Evolutionary conservation across 192 early-diverging fungal species (phyloP), one percentile per base, ranked within the genome.

Genomic region (Linnemannia schmuckeri): DNA sequence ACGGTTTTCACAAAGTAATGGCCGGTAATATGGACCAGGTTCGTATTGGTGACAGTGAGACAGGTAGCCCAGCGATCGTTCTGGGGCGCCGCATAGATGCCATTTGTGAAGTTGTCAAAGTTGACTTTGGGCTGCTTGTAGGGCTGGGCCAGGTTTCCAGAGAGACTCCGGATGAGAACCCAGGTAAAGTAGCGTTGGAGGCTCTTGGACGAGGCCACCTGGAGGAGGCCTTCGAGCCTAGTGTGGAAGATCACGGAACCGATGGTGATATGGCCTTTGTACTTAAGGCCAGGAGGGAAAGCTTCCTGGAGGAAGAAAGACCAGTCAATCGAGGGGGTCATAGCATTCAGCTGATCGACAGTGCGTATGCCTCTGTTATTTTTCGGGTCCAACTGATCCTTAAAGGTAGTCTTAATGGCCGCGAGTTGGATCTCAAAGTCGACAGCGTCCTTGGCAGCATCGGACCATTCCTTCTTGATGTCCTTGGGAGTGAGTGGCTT

Each of bases 361-460:
- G 75, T 63, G 37, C 30, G 9, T 35, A 24, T 40, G 61, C 6
- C 4, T 44, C 1, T 6, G 10, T 8, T 4, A 8, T 15, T 66
- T 6, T 9, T n/a, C 1, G 49, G 70, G n/a, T 72, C 52, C 47
- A 54, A 24, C 35, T 33, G 24, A 7, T 18, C 44, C 0, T 10
- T 46, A 15, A 46, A 46, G 2, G 44, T 46, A 46, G 44, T 40
- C 33, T 24, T 76, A 5, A 92, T 88, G 17, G 57, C 76, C 2
- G 94, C 93, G 17, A 95, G 40, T 13, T 54, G n/a, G 9, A 27
- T 85, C 84, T 95, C 94, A 42, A 95, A 89, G 15, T 75, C 79
- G 35, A 93, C 81, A 77, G 91, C 88, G 18, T 76, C 71, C 13
- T 84, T 72, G 2, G 91, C 91, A 24, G 76, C 70, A 15, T 81